Percentiles rank a stretch among this genome's conserved stretches.
Conservation (phyloP, 1,139 yeast species). For the Dujonia santamariae region DNA sequence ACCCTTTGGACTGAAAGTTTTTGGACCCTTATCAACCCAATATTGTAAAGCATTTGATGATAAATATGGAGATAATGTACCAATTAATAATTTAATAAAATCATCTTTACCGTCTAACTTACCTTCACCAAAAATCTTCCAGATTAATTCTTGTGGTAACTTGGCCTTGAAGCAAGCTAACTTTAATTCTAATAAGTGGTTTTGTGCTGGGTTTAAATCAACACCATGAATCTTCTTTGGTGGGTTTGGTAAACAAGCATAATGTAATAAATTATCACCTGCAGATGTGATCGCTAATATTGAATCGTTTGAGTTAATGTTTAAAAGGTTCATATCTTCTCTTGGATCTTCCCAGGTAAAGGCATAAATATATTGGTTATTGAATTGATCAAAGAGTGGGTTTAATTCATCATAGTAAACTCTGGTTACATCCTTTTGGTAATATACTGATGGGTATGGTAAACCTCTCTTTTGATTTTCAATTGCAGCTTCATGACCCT, state of each 20-base stretch:
- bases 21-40: conserved; percentile 66
- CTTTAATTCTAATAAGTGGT: conserved; percentile 74
- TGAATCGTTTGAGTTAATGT: conserved; percentile 60
- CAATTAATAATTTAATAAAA: conserved; percentile 43
- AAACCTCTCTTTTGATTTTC: conserved; percentile 58
- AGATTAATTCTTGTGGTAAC: conserved; percentile 56
- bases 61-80: conserved; percentile 61
- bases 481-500: conserved; percentile 77
- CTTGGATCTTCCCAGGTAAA: conserved; percentile 92
- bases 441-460: conserved; percentile 77
- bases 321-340: conserved; percentile 68
- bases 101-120: conserved; percentile 50
- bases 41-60: conserved; percentile 80
- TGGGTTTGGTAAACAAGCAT: conserved; percentile 67
- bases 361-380: conserved; percentile 76
- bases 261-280: conserved; percentile 75
- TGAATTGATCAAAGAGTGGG: conserved; percentile 68
- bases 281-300: conserved; percentile 84
- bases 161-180: conserved; percentile 60
- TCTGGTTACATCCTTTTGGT: conserved; percentile 74
- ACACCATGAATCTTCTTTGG: conserved; percentile 82
- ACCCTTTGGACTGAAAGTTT: conserved; percentile 52
- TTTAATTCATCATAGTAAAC: conserved; percentile 74
- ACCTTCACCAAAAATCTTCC: conserved; percentile 79
- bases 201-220: conserved; percentile 80